These are phyloP conservation scores for Spathaspora passalidarum DNA, from an alignment of 805 yeast genomes.

Conservation along the genomic window DNA sequence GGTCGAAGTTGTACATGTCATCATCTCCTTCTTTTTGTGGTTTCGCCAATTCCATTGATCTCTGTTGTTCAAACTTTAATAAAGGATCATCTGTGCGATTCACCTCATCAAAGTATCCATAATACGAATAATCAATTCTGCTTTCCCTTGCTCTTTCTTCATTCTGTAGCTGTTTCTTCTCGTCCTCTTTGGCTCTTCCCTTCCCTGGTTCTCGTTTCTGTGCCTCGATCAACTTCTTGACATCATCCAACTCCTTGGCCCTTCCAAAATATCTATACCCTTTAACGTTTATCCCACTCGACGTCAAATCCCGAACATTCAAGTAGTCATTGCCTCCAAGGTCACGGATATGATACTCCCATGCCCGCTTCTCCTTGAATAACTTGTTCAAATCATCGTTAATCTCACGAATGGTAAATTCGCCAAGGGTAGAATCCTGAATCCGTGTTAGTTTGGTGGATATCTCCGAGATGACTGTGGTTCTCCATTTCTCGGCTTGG, in stretches of 20 bases:
- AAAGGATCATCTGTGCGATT: slow-evolving; percentile 16
- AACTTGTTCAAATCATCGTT: slow-evolving; percentile 72
- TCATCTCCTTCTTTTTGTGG: slow-evolving; percentile 1
- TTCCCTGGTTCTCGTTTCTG: slow-evolving; percentile 6
- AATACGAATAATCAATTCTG: slow-evolving; percentile 35
- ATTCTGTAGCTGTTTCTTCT: slow-evolving; percentile 13
- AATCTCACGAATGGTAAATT: slow-evolving; percentile 61
- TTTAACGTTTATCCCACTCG: slow-evolving; percentile 25
- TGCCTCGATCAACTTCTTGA: slow-evolving; percentile 27
- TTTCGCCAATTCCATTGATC: slow-evolving; percentile 17
- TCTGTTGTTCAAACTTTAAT: slow-evolving; percentile 24
- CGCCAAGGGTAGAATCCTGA: slow-evolving; percentile 56
- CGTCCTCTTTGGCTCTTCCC: slow-evolving; percentile 8
- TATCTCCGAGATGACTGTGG: slow-evolving; percentile 60
- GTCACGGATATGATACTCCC: slow-evolving; percentile 72
- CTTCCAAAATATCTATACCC: slow-evolving; percentile 81
- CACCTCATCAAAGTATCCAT: slow-evolving; percentile 38
- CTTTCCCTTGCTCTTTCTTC: slow-evolving; percentile 17
- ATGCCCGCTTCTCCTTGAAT: slow-evolving; percentile 63
- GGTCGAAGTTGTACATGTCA: slow-evolving; percentile 3
- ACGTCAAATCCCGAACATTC: slow-evolving; percentile 18
- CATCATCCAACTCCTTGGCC: slow-evolving; percentile 78
- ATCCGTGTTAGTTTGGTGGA: slow-evolving; percentile 57
- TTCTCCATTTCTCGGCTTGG: slow-evolving; percentile 72
- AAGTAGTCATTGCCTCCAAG: slow-evolving; percentile 75